Evolutionary conservation across 2,329 filamentous ascomycete species (phyloP).

Genomic region (Botrytis deweyae): DNA sequence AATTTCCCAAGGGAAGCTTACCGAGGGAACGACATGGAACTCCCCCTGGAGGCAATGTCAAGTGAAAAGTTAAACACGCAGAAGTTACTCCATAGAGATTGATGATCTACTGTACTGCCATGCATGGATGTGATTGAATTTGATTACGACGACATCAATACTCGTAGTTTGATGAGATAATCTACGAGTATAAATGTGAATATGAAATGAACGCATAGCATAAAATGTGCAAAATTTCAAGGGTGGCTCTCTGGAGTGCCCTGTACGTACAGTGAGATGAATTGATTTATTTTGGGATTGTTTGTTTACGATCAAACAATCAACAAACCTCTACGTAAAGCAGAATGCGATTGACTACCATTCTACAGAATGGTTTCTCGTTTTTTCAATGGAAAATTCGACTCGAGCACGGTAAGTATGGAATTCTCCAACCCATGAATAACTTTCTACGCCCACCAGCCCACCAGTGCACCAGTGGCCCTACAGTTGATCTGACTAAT

Average conservation of each 20-base stretch:
- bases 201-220: background rate
- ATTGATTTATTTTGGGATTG: background rate
- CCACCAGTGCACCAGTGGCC: too few relatives aligned
- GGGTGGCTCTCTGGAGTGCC: background rate
- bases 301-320: background rate
- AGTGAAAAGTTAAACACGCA: background rate
- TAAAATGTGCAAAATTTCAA: background rate
- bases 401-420: background rate
- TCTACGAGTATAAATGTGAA: background rate
- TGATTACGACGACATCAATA: background rate
- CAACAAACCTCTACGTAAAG: background rate
- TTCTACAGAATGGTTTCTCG: background rate
- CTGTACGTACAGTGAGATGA: background rate
- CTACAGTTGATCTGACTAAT: background rate
- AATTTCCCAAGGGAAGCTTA: background rate
- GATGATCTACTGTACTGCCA: background rate
- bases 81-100: background rate
- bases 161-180: background rate
- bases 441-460: background rate
- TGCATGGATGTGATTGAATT: background rate
- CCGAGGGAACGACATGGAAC: background rate
- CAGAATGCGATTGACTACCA: background rate
- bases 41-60: background rate
- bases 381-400: background rate
- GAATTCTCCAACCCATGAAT: background rate